Percentiles rank a stretch among this genome's conserved stretches.
These are phyloP conservation scores for Tritrichomonas foetus DNA, from an alignment of 208 protist genomes.

Conservation along the genomic window DNA sequence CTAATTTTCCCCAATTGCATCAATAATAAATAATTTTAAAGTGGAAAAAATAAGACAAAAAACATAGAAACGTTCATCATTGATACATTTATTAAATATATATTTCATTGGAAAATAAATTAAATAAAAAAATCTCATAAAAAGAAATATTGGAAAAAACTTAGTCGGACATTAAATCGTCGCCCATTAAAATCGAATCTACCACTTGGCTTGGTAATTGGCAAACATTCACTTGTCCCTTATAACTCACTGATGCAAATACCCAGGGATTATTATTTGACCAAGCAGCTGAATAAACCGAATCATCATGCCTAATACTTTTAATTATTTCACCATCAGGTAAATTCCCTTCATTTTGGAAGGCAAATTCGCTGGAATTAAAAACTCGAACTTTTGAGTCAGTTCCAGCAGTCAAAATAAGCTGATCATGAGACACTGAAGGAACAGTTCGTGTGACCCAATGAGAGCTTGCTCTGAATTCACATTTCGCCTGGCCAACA, in stretches of 20 bases:
- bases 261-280: neutral
- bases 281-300: neutral
- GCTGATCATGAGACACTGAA: constrained; percentile 9
- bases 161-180: neutral
- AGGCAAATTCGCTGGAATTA: constrained; percentile 10
- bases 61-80: too few relatives aligned
- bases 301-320: constrained; percentile 33
- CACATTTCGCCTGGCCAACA: neutral
- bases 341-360: constrained; percentile 28
- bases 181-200: constrained; percentile 13
- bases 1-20: too few relatives aligned
- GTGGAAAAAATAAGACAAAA: too few relatives aligned
- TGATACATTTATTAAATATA: too few relatives aligned
- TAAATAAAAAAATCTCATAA: too few relatives aligned
- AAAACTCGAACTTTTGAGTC: constrained; percentile 24
- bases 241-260: constrained; percentile 27
- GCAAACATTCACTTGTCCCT: constrained; percentile 37
- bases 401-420: constrained; percentile 14
- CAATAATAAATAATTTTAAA: too few relatives aligned
- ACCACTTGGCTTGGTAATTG: constrained; percentile 25
- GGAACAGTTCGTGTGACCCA: constrained; percentile 4
- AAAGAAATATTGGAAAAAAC: too few relatives aligned
- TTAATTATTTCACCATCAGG: constrained; percentile 17
- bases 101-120: too few relatives aligned
- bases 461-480: constrained; percentile 13